Conservation (phyloP, 106 monocot genomes). For the Hemerocallis citrina region DNA sequence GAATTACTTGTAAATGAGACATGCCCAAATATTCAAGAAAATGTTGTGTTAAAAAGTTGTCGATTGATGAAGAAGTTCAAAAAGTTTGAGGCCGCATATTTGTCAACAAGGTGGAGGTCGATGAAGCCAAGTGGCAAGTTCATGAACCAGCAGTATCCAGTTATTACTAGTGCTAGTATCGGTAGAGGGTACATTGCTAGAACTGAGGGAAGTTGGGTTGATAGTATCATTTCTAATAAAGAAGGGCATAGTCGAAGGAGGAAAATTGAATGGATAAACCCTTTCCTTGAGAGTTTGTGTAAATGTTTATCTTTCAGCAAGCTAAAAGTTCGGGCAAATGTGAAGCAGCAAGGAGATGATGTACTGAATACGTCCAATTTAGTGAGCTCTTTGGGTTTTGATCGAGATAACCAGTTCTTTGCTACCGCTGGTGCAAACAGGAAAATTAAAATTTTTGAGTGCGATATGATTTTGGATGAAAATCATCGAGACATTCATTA, state of each 20-base stretch:
- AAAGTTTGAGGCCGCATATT: slow-evolving; percentile 67
- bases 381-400: slow-evolving; percentile 75
- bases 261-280: slow-evolving; percentile 56
- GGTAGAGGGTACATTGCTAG: slow-evolving; percentile 24
- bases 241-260: slow-evolving; percentile 15
- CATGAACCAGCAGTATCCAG: background rate
- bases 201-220: slow-evolving; percentile 45
- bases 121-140: slow-evolving; percentile 13
- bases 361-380: slow-evolving; percentile 57
- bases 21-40: slow-evolving; percentile 16
- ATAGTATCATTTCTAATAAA: slow-evolving; percentile 26
- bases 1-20: slow-evolving; percentile 16
- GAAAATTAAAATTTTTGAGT: slow-evolving; percentile 86
- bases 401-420: slow-evolving; percentile 72
- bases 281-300: slow-evolving; percentile 68
- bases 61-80: slow-evolving; percentile 77
- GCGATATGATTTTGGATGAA: slow-evolving; percentile 60
- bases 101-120: slow-evolving; percentile 35
- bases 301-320: slow-evolving; percentile 70
- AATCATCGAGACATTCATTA: slow-evolving; percentile 76
- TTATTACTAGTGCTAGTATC: slow-evolving; percentile 5
- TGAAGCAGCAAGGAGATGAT: slow-evolving; percentile 78
- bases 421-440: slow-evolving; percentile 81
- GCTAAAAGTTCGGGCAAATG: slow-evolving; percentile 50
- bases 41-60: slow-evolving; percentile 43